Base-by-base conservation (phyloP, 2,329 filamentous ascomycete genomes). In the Colletotrichum theobromicola region DNA sequence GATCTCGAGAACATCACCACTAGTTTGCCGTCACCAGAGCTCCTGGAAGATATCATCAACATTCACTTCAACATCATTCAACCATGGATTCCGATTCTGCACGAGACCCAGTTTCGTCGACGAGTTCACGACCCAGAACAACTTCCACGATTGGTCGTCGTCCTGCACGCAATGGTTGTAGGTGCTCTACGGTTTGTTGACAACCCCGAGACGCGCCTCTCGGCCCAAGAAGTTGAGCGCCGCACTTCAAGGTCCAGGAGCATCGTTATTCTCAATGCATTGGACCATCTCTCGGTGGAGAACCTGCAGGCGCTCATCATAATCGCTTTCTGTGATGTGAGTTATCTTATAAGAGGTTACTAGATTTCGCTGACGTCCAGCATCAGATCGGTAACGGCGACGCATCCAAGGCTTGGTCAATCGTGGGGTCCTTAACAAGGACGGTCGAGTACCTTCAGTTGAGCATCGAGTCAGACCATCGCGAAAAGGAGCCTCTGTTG, bases 1-100 rank as follows among this genome's bases (percentile, higher is more conserved):
- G 72, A 80, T 13, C 30, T 82, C 16, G 75, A 80, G n/a, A 76
- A 78, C 30, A 75, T 81, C 13, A 72, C 81, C 7, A 79, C 80
- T 18, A 80, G 68, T n/a, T 64, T 79, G 13, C 78, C 78, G 6
- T 64, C 74, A 2, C 70, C 60, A 1, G 73, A 67, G 4, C 35
- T 76, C 3, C 64, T 80, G 9, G 79, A 78, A 18, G 72, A 78
- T 10, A 28, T 78, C 3, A 72, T 81, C 16, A 76, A 79, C 26
- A 69, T 64, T 7, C 83, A 86, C 71, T 86, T 86, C 71, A 76
- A 77, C 7, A 68, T 80, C n/a, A 80, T 85, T 7, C 84, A 86
- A 50, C 85, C 84, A 10, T 86, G 84, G 82, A 84, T 84, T 9
- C 83, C 83, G 1, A 83, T 85, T 16, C 67, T 85, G 8, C 83